These are phyloP conservation scores for Poronia punctata DNA, from an alignment of 495 filamentous ascomycete genomes.

Conservation along the genomic window DNA sequence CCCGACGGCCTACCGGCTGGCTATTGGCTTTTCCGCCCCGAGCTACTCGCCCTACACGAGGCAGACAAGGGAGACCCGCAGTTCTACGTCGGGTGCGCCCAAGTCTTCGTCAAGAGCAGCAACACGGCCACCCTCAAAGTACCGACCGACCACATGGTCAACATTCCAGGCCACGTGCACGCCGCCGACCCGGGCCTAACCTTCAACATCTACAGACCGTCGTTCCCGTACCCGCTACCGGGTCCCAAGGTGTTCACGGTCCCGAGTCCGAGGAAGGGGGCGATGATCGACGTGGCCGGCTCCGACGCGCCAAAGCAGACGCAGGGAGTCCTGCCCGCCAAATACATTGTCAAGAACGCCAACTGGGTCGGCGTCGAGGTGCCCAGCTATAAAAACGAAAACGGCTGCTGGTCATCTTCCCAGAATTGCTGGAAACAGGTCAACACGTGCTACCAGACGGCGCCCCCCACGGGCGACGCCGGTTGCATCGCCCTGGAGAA, in stretches of 20 bases:
- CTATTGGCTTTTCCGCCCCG: conserved; percentile 60
- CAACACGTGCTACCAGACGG: conserved; percentile 46
- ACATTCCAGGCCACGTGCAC: conserved; percentile 58
- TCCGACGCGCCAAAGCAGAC: conserved; percentile 21
- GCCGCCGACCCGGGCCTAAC: conserved; percentile 45
- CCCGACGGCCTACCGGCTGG: conserved; percentile 55
- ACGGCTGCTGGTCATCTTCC: conserved; percentile 51
- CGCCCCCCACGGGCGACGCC: conserved; percentile 49
- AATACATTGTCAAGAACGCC: conserved; percentile 56
- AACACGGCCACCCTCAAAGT: conserved; percentile 29
- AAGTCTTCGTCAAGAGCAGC: conserved; percentile 52
- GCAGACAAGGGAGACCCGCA: conserved; percentile 54
- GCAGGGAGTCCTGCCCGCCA: conserved; percentile 40
- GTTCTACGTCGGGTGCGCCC: conserved; percentile 64
- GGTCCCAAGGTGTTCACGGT: conserved; percentile 50
- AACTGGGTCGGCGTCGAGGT: conserved; percentile 66
- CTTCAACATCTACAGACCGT: conserved; percentile 53
- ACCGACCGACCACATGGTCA: conserved; percentile 39
- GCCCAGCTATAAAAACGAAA: conserved; percentile 41
- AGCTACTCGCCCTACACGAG: conserved; percentile 62
- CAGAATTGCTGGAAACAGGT: conserved; percentile 53
- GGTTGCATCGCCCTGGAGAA: conserved; percentile 53
- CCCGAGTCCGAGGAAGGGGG: conserved; percentile 6
- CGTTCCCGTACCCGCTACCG: conserved; percentile 47
- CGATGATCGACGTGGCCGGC: not conserved